Percentiles rank a stretch among this genome's conserved stretches.
Conservation (phyloP, 345 rosid species). For the Microcos paniculata region DNA sequence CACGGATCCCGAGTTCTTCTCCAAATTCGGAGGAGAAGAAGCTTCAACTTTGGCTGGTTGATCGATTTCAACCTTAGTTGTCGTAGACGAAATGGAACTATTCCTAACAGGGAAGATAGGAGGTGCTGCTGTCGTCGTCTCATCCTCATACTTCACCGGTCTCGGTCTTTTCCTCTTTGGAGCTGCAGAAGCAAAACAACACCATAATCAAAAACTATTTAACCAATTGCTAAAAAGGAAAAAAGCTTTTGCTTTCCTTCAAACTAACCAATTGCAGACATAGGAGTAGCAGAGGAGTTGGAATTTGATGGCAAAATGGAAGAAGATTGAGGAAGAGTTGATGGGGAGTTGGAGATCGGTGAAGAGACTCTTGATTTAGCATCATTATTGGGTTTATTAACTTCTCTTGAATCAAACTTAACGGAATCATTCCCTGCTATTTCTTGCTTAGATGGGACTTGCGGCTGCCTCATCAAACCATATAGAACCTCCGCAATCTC, state of each 20-base stretch:
- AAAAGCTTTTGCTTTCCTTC: not conserved
- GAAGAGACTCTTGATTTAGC: conserved; percentile 89
- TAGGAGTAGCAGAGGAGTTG: conserved; percentile 46
- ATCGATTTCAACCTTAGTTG: conserved; percentile 54
- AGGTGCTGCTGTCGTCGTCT: conserved; percentile 24
- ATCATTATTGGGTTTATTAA: conserved; percentile 38
- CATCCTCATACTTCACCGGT: conserved; percentile 79
- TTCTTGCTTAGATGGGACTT: conserved; percentile 64
- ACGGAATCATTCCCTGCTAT: conserved; percentile 37
- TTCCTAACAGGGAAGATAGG: conserved; percentile 43
- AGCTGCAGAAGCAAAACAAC: conserved; percentile 43
- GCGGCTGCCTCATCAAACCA: conserved; percentile 89
- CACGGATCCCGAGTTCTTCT: conserved; percentile 38
- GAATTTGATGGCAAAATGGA: conserved; percentile 57
- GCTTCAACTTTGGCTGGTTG: conserved; percentile 48
- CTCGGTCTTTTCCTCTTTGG: conserved; percentile 95
- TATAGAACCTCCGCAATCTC: conserved; percentile 97
- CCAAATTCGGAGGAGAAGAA: conserved; percentile 38
- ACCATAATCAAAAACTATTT: not conserved
- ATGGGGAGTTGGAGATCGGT: conserved; percentile 70
- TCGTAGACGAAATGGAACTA: conserved; percentile 42
- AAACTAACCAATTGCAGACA: conserved; percentile 65
- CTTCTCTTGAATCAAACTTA: conserved; percentile 42
- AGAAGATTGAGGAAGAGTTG: conserved; percentile 49
- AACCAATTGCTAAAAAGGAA: not conserved